A percentile compares a stretch with the other conserved stretches of the same genome.
phyloP scores from a whole-genome alignment of 192 early-diverging fungal species.

The Coemansia sp. region DNA sequence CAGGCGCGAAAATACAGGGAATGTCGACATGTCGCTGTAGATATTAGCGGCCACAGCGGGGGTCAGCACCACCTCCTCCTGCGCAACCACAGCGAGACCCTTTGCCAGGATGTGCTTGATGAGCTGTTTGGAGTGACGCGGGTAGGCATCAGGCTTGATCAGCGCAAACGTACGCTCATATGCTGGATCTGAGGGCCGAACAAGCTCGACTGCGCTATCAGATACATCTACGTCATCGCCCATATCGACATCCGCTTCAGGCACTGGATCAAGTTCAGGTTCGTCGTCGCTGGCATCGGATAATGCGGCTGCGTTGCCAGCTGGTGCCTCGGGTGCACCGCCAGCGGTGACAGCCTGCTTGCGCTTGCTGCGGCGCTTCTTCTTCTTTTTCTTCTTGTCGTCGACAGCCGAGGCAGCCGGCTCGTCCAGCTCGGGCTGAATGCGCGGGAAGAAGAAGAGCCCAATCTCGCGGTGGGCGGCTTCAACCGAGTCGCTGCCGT shows the following conservation, averaged over 20 bases:
- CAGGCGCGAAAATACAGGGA: slow-evolving; percentile 43
- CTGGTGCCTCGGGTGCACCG: not conserved
- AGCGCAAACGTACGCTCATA: slow-evolving; percentile 51
- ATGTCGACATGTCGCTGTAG: slow-evolving; percentile 34
- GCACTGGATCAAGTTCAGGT: slow-evolving; percentile 1
- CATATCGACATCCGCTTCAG: not conserved
- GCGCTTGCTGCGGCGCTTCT: slow-evolving; percentile 45
- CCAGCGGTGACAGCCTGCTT: slow-evolving; percentile 31
- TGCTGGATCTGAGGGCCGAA: slow-evolving; percentile 19
- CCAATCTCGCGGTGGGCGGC: slow-evolving; percentile 45
- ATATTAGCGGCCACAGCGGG: slow-evolving; percentile 23
- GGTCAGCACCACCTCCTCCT: slow-evolving; percentile 40
- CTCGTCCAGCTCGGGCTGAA: slow-evolving; percentile 20
- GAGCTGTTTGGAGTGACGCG: slow-evolving; percentile 34
- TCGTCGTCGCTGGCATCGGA: slow-evolving; percentile 40
- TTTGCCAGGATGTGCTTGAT: slow-evolving; percentile 31
- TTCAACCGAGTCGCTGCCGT: slow-evolving; percentile 58
- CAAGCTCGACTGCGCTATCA: slow-evolving; percentile 22
- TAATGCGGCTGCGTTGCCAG: slow-evolving; percentile 3
- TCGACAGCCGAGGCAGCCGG: not conserved
- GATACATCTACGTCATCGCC: not conserved
- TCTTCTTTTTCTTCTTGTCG: slow-evolving; percentile 43
- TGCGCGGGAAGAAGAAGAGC: slow-evolving; percentile 50
- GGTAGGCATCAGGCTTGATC: slow-evolving; percentile 49
- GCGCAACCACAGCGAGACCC: slow-evolving; percentile 35